Conservation (phyloP, 2,329 filamentous ascomycete genomes). For the Dactylonectria macrodidyma region DNA sequence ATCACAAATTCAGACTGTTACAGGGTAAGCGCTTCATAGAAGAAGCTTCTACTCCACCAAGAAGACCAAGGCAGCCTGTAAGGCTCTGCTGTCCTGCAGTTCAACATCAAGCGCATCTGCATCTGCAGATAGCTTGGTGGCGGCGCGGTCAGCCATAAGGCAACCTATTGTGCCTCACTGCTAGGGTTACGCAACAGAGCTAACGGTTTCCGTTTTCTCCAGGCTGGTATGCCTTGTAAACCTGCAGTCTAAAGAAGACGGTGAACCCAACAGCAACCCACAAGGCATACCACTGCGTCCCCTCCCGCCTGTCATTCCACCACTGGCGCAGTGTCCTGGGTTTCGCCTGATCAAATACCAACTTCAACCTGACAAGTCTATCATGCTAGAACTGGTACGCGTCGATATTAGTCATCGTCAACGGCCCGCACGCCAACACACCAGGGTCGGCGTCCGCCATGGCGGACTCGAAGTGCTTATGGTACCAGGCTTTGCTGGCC, state of each 20-base stretch:
- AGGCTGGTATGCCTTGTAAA: conserved; percentile 30
- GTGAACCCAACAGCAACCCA: conserved; percentile 22
- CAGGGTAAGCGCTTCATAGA: too few species aligned
- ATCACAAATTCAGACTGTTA: too few species aligned
- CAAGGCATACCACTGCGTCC: conserved; percentile 17
- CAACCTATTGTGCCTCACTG: too few species aligned
- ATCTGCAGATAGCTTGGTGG: too few species aligned
- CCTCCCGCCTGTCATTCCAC: conserved; percentile 23
- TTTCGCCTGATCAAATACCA: conserved; percentile 13
- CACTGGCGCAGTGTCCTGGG: conserved; percentile 13
- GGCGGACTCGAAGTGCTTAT: conserved; percentile 1
- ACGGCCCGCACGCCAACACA: conserved; percentile 8
- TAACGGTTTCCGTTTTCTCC: too few species aligned
- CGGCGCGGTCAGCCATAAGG: too few species aligned
- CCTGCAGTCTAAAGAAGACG: conserved; percentile 19
- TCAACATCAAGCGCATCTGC: too few species aligned
- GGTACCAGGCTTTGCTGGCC: conserved; percentile 12
- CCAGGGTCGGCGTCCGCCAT: not conserved
- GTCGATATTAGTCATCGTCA: conserved; percentile 12
- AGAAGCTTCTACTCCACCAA: too few species aligned
- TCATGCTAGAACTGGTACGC: conserved; percentile 14
- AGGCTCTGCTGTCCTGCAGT: too few species aligned
- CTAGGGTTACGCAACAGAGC: too few species aligned
- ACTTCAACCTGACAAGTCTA: conserved; percentile 8
- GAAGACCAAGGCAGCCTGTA: too few species aligned